phyloP scores from a whole-genome alignment of 2,329 filamentous ascomycete species.

The Colletotrichum chrysophilum region DNA sequence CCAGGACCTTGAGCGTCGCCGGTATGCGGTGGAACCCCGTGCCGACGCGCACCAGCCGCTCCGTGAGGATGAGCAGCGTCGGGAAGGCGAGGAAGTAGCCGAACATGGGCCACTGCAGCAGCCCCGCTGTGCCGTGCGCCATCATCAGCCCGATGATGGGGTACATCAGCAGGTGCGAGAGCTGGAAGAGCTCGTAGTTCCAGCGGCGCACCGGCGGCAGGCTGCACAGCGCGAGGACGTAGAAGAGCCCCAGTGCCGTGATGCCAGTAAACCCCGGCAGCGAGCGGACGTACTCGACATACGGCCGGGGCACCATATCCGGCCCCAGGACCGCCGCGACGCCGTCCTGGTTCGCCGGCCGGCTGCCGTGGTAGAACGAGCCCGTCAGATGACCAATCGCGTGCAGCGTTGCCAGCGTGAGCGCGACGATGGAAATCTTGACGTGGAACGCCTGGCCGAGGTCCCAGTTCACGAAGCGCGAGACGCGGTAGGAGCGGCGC shows the following conservation, averaged over 20 bases:
- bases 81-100: conserved; percentile 62
- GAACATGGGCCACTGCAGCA: conserved; percentile 61
- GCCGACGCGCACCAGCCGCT: conserved; percentile 49
- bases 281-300: conserved; percentile 50
- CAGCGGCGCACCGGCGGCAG: conserved; percentile 54
- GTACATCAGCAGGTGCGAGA: conserved; percentile 63
- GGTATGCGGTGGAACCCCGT: conserved; percentile 53
- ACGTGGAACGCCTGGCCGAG: conserved; percentile 61
- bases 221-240: conserved; percentile 50
- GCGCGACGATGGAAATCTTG: conserved; percentile 54
- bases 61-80: conserved; percentile 53
- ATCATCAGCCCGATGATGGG: conserved; percentile 61
- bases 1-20: conserved; percentile 53
- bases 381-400: conserved; percentile 59
- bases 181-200: conserved; percentile 63
- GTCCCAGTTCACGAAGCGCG: conserved; percentile 63
- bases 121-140: conserved; percentile 55
- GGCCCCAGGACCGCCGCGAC: conserved; percentile 50
- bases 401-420: conserved; percentile 57
- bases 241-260: conserved; percentile 53
- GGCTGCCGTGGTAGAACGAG: conserved; percentile 55
- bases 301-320: conserved; percentile 47
- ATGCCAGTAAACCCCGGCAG: conserved; percentile 57
- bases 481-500: conserved; percentile 55
- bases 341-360: conserved; percentile 43